Conservation (phyloP, 176 grass and related monocot genomes). For the Phyllostachys edulis region DNA sequence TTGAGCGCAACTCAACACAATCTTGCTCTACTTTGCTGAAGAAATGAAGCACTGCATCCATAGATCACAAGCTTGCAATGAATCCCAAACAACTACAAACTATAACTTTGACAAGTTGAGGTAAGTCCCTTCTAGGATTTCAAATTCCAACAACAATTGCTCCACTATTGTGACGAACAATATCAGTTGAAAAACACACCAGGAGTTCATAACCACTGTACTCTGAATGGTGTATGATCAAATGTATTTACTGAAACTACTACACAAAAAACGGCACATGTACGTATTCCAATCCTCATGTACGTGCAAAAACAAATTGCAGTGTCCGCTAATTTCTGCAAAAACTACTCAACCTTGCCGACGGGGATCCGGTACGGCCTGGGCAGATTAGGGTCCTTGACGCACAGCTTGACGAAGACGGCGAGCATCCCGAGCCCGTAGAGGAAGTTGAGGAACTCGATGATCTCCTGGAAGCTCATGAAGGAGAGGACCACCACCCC, state of each 20-base stretch:
- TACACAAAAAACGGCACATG: background rate
- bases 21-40: background rate
- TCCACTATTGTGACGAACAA: background rate
- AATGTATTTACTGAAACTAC: conserved; percentile 5
- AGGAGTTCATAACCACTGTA: background rate
- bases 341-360: conserved; percentile 35
- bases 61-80: background rate
- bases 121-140: background rate
- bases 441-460: conserved; percentile 93
- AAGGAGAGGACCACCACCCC: conserved; percentile 83
- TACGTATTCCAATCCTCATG: background rate
- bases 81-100: background rate
- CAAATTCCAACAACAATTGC: background rate
- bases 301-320: conserved; percentile 8
- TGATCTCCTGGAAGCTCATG: conserved; percentile 95
- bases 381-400: conserved; percentile 66
- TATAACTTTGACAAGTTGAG: background rate
- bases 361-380: conserved; percentile 75
- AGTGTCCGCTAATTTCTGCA: background rate
- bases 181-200: background rate
- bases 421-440: conserved; percentile 85
- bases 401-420: conserved; percentile 86
- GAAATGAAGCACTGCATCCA: background rate
- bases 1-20: background rate
- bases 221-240: background rate